Evolutionary conservation across 2,329 filamentous ascomycete species (phyloP).

Genomic region (Akanthomyces muscarius): DNA sequence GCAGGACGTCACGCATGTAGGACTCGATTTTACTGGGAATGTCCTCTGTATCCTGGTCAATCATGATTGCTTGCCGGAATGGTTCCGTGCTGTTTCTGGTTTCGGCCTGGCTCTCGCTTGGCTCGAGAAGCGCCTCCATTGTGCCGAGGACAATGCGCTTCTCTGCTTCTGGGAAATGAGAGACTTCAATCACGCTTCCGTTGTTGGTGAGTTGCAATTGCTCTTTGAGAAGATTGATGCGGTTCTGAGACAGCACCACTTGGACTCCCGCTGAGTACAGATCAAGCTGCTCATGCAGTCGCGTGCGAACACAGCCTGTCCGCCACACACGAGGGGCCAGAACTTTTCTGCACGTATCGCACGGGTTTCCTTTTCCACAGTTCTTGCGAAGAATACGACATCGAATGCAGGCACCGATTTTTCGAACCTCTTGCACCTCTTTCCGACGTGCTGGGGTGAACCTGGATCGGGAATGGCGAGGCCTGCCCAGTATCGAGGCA

Average conservation of each 20-base stretch:
- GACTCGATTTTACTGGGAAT: slow-evolving; percentile 54
- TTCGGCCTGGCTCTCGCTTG: slow-evolving; percentile 32
- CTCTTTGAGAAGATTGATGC: slow-evolving; percentile 52
- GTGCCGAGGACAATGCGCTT: slow-evolving; percentile 40
- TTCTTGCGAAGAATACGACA: slow-evolving; percentile 64
- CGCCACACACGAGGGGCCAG: slow-evolving; percentile 62
- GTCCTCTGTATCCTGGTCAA: slow-evolving; percentile 59
- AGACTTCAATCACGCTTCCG: slow-evolving; percentile 51
- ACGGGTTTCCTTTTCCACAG: slow-evolving; percentile 60
- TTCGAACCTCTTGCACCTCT: slow-evolving; percentile 62
- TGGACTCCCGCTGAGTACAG: slow-evolving; percentile 62
- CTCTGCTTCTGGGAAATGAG: slow-evolving; percentile 53
- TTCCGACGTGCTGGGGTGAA: slow-evolving; percentile 57
- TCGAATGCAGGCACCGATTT: slow-evolving; percentile 61
- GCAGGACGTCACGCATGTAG: slow-evolving; percentile 57
- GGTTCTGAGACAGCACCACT: slow-evolving; percentile 56
- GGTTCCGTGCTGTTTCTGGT: slow-evolving; percentile 33
- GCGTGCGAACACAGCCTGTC: slow-evolving; percentile 58
- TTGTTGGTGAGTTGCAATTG: slow-evolving; percentile 46
- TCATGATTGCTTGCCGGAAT: slow-evolving; percentile 45
- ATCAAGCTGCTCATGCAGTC: slow-evolving; percentile 57
- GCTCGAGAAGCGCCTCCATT: slow-evolving; percentile 32
- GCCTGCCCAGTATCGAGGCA: slow-evolving; percentile 41
- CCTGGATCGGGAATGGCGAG: slow-evolving; percentile 52
- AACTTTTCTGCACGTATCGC: slow-evolving; percentile 60